Percentiles rank a stretch among this genome's conserved stretches.
These are phyloP conservation scores for Syncephalis fuscata DNA, from an alignment of 371 early-diverging fungal species.

Conservation along the genomic window DNA sequence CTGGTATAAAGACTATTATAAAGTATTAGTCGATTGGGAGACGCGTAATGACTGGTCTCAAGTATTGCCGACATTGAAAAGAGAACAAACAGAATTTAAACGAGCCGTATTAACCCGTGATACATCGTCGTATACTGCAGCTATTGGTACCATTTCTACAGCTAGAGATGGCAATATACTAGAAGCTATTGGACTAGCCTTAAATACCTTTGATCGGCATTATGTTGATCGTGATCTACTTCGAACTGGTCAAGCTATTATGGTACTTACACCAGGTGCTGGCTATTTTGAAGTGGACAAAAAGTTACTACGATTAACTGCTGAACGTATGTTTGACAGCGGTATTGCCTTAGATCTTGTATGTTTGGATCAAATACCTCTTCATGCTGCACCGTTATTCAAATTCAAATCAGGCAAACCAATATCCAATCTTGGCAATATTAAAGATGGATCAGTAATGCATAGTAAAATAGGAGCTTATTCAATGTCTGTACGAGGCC, in stretches of 20 bases:
- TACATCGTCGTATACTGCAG: slow-evolving; percentile 23
- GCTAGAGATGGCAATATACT: slow-evolving; percentile 85
- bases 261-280: slow-evolving; percentile 76
- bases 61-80: slow-evolving; percentile 50
- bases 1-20: slow-evolving; percentile 82
- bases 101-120: slow-evolving; percentile 50
- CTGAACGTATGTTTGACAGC: slow-evolving; percentile 87
- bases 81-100: slow-evolving; percentile 64
- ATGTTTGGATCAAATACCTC: slow-evolving; percentile 72
- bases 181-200: slow-evolving; percentile 87
- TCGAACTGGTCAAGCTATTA: slow-evolving; percentile 83
- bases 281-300: slow-evolving; percentile 80
- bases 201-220: slow-evolving; percentile 87
- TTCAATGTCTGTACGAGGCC: no score
- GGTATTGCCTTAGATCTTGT: slow-evolving; percentile 89
- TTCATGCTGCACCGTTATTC: slow-evolving; percentile 82
- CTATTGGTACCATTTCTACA: slow-evolving; percentile 47
- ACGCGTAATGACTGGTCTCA: slow-evolving; percentile 71
- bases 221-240: slow-evolving; percentile 85
- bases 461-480: slow-evolving; percentile 7
- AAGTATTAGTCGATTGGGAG: slow-evolving; percentile 88
- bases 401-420: slow-evolving; percentile 31
- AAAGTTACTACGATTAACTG: slow-evolving; percentile 67
- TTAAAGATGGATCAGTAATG: slow-evolving; percentile 1
- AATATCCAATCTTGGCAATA: slow-evolving; percentile 3